These are phyloP conservation scores for Colletotrichum tabaci DNA, from an alignment of 2,329 filamentous ascomycete genomes.

Conservation along the genomic window DNA sequence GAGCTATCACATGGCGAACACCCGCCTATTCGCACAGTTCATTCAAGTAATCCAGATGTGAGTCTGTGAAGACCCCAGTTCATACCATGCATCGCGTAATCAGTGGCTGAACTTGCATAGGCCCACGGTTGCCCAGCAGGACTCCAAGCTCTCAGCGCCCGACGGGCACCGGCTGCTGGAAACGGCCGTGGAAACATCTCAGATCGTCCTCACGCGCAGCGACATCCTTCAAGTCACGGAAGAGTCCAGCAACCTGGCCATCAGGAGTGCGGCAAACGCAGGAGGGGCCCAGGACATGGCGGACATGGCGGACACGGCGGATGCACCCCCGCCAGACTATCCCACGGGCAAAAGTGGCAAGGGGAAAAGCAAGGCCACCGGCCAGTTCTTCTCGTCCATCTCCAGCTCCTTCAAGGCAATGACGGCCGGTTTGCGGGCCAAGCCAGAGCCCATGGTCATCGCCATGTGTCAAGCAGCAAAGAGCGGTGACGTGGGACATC, in stretches of 20 bases:
- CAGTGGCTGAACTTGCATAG: conserved; percentile 6
- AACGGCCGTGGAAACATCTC: conserved; percentile 35
- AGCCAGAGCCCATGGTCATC: conserved; percentile 55
- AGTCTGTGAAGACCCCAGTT: not conserved
- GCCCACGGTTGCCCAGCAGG: conserved; percentile 30
- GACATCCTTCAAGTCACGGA: conserved; percentile 8
- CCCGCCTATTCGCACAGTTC: conserved; percentile 44
- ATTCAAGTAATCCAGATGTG: conserved; percentile 33
- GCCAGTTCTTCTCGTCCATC: conserved; percentile 48
- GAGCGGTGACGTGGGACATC: conserved; percentile 52
- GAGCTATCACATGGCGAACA: conserved; percentile 46
- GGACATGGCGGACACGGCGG: not conserved
- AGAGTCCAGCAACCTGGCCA: conserved; percentile 1
- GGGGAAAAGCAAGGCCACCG: conserved; percentile 38
- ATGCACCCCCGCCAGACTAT: conserved; percentile 18
- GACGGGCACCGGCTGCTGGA: conserved; percentile 32
- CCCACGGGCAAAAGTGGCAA: conserved; percentile 8
- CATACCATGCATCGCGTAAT: not conserved
- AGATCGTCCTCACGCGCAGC: conserved; percentile 24
- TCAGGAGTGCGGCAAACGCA: not conserved
- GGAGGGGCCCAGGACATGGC: not conserved
- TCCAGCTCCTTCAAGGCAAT: conserved; percentile 55
- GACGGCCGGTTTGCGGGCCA: conserved; percentile 50
- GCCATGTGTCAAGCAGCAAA: conserved; percentile 54
- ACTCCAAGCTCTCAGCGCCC: conserved; percentile 24